Evolutionary conservation across 192 early-diverging fungal species (phyloP), one percentile per base, ranked within the genome.

Genomic region (Coemansia sp.): DNA sequence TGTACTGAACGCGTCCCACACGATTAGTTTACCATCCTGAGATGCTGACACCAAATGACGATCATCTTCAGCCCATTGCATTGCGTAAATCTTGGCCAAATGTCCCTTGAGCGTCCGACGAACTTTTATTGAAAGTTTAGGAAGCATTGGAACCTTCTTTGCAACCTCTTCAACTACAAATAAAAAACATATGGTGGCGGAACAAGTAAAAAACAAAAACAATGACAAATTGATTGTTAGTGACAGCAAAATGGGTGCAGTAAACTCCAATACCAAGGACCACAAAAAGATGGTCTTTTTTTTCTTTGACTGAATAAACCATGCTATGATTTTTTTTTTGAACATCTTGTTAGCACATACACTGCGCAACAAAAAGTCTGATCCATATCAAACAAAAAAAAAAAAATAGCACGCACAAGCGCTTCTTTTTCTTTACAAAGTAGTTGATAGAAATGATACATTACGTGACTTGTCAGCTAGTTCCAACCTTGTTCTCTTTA

Each of bases 1-100:
- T 59, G 95, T 98, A 53, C 94, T 93, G 75, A 92, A 95, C 50
- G 95, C 95, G 71, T 99, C 97, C 96, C 97, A 99, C 36, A 99
- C 94, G 63, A 99, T 99, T 51, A 99, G 86, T 82, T 98, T 99
- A 61, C 97, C 96, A 79, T 99, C 97, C 85, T 99, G 97, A 70
- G 97, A 99, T 25, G 96, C 96, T 46, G 91, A 93, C 32, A 98
- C 97, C 5, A 99, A 83, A 72, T 99, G 97, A 56, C 95, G 88
- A 83, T 94, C 95, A 82, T 99, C 96, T 39, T 90, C 87, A 2
- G 94, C 94, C 96, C 97, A 99, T 78, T 99, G 95, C 95, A 98
- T 98, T 17, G 96, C 92, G 78, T 99, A 99, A 59, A 99, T 97
- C 73, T 99, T 99, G 19, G 96, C 95, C 63, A 99, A 76, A 77